A percentile compares a stretch with the other conserved stretches of the same genome.
Evolutionary conservation across 129 eudicot genomes (phyloP).

Genomic region (Erigeron canadensis): DNA sequence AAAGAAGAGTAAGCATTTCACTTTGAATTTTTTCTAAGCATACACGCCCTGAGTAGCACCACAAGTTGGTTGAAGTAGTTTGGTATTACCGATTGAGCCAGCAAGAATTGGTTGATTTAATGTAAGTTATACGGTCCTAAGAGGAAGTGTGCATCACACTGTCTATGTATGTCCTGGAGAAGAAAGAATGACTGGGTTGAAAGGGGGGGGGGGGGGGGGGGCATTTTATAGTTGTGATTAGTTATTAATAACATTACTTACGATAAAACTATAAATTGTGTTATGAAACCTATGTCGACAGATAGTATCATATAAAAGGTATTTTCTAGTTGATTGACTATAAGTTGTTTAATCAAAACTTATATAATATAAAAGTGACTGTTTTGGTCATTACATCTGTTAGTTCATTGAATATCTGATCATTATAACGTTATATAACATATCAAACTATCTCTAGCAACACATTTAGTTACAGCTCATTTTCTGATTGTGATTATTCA

Average conservation of each 20-base stretch:
- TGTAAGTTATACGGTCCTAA: not conserved
- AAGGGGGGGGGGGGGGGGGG: too few species aligned
- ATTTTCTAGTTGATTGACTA: too few species aligned
- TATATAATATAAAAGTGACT: too few species aligned
- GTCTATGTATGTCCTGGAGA: not conserved
- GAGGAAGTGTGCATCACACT: not conserved
- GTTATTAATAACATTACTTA: not conserved
- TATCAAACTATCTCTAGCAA: not conserved
- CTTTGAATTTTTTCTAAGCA: not conserved
- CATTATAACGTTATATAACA: too few species aligned
- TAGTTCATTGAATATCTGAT: too few species aligned
- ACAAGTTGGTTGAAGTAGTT: not conserved
- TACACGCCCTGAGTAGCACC: not conserved
- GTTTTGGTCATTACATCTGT: too few species aligned
- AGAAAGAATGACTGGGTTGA: too few species aligned
- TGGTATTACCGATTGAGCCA: conserved; percentile 3
- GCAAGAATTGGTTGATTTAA: not conserved
- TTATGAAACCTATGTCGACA: too few species aligned
- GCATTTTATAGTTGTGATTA: not conserved
- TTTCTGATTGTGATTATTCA: too few species aligned
- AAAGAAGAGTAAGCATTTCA: conserved; percentile 54
- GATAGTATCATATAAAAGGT: too few species aligned
- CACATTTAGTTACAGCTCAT: not conserved
- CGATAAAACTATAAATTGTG: too few species aligned
- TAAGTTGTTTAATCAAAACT: too few species aligned